Base-by-base conservation (phyloP, 1,284 basidiomycete genomes). In the Laetiporus sulphureus region DNA sequence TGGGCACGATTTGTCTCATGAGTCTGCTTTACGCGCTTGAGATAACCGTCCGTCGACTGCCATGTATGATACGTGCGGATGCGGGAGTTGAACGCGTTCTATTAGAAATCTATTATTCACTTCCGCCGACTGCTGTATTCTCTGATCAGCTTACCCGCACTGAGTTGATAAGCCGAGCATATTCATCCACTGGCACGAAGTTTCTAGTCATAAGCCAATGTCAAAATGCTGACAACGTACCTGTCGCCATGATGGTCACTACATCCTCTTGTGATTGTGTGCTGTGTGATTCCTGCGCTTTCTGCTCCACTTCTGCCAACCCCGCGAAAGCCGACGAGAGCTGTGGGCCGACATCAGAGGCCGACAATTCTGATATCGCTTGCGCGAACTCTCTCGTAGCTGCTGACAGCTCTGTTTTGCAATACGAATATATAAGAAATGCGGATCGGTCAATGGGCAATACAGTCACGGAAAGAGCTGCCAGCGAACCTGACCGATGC, bases 91-190 rank as follows among this genome's bases (percentile, higher is more conserved):
- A 97, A 95, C 3, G 94, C 89, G 49, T 89, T 72, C 85, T 90
- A 13, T 10, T 18, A 39, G 23, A 15, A 31, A 35, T 37, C 5
- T 19, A 45, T 47, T 6, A 32, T 20, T 34, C 13, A 33, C n/a
- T 36, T 37, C 36, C 2, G 25, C 38, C 21, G 31, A 16, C 44
- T 1, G 33, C 29, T 31, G 10, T 8, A 30, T 30, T 44, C 5
- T 27, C 24, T 7, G 18, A 27, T 35, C 36, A 35, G 67, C 83
- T 46, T 56, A 91, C 89, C 52, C 92, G 75, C 38, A 97, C 92
- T 45, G 87, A 91, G 46, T 81, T 84, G 46, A 97, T 92, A 37
- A 97, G 72, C 33, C 95, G 75, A 21, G 92, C 81, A 60, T 98
- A 98, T 64, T 97, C 94, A 57, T 98, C 92, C 33, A 80, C 86